Base-by-base conservation (phyloP, 345 rosid species). In the Arabidopsis arenosa region DNA sequence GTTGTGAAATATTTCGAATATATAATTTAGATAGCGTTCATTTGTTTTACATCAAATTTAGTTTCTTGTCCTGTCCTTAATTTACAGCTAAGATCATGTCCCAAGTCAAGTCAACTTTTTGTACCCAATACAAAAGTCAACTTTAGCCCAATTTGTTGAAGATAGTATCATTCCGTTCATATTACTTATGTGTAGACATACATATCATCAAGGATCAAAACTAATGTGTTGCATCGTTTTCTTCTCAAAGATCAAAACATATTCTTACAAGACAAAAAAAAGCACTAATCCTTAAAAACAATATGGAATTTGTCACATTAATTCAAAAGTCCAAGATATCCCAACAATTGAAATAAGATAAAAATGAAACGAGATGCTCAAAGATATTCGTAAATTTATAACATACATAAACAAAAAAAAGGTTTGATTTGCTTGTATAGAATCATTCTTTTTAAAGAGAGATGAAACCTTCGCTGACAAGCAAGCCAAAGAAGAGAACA, bases 381-480 rank as follows among this genome's bases (percentile, higher is more conserved):
- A 51, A 59, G 39, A 62, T 45, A 36, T 63, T 23, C 26, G 35
- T 43, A 35, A 56, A 30, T 67, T 30, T 60, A 21, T 35, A 33
- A 51, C 47, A 32, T 39, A 54, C 47, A 70, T 18, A 52, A 43
- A 68, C 5, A 13, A 54, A 32, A 55, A 70, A 37, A 56, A 44
- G 58, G 14, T 26, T 13, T 17, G 6, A 39, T 39, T 58, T 52
- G 5, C 13, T 54, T 21, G 33, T 54, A 7, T 1, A 13, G 21
- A 57, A 26, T 7, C 36, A 12, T 39, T 18, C 1, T 17, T 17
- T 57, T 57, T 75, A 86, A 66, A 88, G 80, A 62, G 96, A 79
- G 23, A 92, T 76, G 63, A 85, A 71, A 72, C 96, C 97, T 92
- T 92, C 96, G 37, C 82, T 78, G 10, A 92, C 86, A 57, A 88